Evolutionary conservation across 106 monocot genomes (phyloP), one percentile per base, ranked within the genome.

Genomic region (Chionographis japonica): DNA sequence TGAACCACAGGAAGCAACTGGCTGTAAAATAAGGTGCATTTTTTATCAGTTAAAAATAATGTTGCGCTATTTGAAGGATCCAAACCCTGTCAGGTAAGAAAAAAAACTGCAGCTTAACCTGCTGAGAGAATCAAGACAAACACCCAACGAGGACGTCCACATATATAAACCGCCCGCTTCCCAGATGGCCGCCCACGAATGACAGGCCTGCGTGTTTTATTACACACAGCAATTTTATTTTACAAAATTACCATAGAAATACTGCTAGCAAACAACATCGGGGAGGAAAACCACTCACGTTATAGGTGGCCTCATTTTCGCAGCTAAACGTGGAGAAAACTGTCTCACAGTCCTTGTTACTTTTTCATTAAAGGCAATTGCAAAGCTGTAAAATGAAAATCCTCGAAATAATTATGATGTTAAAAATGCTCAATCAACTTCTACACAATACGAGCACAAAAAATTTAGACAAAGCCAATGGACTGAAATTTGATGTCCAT

Each of bases 141-240:
- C 54, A 93, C 61, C 89, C 92, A 87, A 10, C 97, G 92, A 81
- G 92, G 93, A 19, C 65, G 75, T 8, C 97, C 97, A 73, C 97
- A 98, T 74, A 98, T 88, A 77, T 98, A 85, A 79, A 98, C 90
- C 42, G 87, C 70, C 74, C 92, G 84, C 79, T 83, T 98, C 2
- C 77, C 19, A 56, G 92, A 77, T 61, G 92, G 80, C 36, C 92
- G 78, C 41, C 90, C 97, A 73, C 97, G 92, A 70, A 98, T 62
- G 74, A 93, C 97, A 72, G 97, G 97, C 11, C 97, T 98, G 79
- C 62, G 52, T 7, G 35, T 13, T 36, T 68, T 63, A 8, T 14
- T 49, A 19, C 27, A 6, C 4, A 61, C 52, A 50, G 37, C 53
- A 53, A 11, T 17, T 49, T 53, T 64, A 49, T 39, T 66, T 52